phyloP scores from a whole-genome alignment of 177 flowering plant genomes.

The Vitis hybrid region DNA sequence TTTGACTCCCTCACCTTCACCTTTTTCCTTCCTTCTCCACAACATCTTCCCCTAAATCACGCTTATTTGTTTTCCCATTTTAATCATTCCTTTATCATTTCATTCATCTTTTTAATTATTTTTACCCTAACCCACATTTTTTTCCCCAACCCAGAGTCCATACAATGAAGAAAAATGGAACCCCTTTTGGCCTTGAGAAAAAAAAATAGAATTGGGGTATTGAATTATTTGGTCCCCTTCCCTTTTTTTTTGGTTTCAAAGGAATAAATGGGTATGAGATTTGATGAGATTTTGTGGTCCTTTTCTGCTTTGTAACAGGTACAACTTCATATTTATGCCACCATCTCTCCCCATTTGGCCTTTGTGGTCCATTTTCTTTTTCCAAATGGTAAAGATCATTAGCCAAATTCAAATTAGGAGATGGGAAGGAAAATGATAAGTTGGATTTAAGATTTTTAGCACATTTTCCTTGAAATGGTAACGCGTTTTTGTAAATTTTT shows the following conservation, averaged over 20 bases:
- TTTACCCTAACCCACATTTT: too few species aligned
- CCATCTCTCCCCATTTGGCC: neutral
- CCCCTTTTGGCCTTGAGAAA: neutral
- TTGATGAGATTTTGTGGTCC: constrained; percentile 29
- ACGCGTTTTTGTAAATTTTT: too few species aligned
- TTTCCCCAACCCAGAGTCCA: too few species aligned
- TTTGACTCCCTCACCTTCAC: too few species aligned
- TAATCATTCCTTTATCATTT: neutral
- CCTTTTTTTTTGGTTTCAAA: neutral
- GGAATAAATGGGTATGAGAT: constrained; percentile 15
- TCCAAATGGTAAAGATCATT: too few species aligned
- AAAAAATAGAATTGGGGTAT: neutral
- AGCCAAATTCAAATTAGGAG: too few species aligned
- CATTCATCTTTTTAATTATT: too few species aligned
- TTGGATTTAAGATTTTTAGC: too few species aligned
- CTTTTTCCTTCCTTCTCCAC: neutral
- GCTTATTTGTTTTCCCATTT: neutral
- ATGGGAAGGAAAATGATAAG: too few species aligned
- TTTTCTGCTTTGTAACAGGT: neutral
- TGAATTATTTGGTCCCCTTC: constrained; percentile 16
- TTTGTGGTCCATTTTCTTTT: neutral
- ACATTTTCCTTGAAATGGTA: too few species aligned
- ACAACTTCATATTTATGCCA: neutral
- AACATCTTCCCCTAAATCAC: too few species aligned
- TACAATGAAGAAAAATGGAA: neutral